phyloP scores from a whole-genome alignment of 2,329 filamentous ascomycete genomes.

The Periconia macrospinosa region DNA sequence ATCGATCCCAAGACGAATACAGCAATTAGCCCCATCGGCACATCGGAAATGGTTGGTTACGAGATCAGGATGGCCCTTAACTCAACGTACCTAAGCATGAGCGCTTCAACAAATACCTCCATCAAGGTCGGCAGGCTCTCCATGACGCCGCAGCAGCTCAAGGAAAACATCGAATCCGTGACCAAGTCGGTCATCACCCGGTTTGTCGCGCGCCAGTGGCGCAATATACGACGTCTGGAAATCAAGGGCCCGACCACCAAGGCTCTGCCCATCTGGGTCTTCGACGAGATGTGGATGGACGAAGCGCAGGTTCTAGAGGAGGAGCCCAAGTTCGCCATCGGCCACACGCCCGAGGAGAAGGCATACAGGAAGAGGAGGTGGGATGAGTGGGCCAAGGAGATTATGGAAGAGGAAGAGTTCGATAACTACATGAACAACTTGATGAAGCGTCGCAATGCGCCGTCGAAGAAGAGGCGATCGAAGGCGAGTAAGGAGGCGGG shows the following conservation, averaged over 20 bases:
- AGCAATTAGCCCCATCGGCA: slow-evolving; percentile 51
- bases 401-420: slow-evolving; percentile 38
- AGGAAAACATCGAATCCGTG: slow-evolving; percentile 78
- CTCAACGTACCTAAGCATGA: slow-evolving; percentile 78
- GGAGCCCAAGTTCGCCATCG: slow-evolving; percentile 38
- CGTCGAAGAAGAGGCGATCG: slow-evolving; percentile 36
- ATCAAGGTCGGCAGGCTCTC: slow-evolving; percentile 76
- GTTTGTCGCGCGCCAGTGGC: slow-evolving; percentile 84
- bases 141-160: slow-evolving; percentile 74
- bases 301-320: slow-evolving; percentile 70
- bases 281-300: slow-evolving; percentile 87
- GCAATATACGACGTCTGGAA: slow-evolving; percentile 80
- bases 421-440: slow-evolving; percentile 38
- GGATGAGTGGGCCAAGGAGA: slow-evolving; percentile 42
- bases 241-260: slow-evolving; percentile 89
- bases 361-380: slow-evolving; percentile 42
- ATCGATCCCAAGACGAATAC: slow-evolving; percentile 59
- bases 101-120: slow-evolving; percentile 76
- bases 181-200: slow-evolving; percentile 67
- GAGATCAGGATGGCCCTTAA: slow-evolving; percentile 79
- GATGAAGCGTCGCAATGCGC: slow-evolving; percentile 57
- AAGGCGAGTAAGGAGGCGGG: slow-evolving; percentile 26
- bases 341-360: slow-evolving; percentile 21
- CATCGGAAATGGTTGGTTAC: slow-evolving; percentile 68
- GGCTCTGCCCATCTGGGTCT: slow-evolving; percentile 91